These are phyloP conservation scores for Rutidosis leptorrhynchoides DNA, from an alignment of 129 eudicot genomes.

Conservation along the genomic window DNA sequence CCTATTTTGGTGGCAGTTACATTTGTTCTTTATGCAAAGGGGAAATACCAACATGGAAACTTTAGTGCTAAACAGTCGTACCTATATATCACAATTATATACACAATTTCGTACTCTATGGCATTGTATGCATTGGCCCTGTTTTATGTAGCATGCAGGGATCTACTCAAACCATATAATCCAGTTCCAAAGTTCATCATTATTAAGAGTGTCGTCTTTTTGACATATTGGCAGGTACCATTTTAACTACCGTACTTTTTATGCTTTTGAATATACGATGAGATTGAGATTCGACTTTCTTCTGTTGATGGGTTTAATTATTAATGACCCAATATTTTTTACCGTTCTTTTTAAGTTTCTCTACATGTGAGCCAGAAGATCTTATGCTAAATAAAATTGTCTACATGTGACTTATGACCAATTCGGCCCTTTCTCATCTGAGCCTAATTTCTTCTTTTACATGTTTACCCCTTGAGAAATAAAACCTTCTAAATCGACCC, in stretches of 20 bases:
- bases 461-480: not conserved
- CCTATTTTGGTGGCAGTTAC: slow-evolving; percentile 81
- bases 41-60: slow-evolving; percentile 87
- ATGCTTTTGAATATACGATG: not conserved
- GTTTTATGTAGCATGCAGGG: slow-evolving; percentile 92
- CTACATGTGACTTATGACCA: not conserved
- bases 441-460: not conserved
- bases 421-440: not conserved
- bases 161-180: slow-evolving; percentile 85
- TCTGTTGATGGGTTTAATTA: not conserved
- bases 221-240: slow-evolving; percentile 96
- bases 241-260: not conserved
- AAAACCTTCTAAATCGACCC: not conserved
- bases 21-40: slow-evolving; percentile 73
- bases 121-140: slow-evolving; percentile 91
- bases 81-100: slow-evolving; percentile 84
- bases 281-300: not conserved
- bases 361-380: not conserved
- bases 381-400: not conserved
- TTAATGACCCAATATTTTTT: not conserved
- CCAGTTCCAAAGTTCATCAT: slow-evolving; percentile 95
- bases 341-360: too few relatives aligned
- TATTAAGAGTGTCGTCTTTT: slow-evolving; percentile 84
- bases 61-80: slow-evolving; percentile 83
- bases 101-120: slow-evolving; percentile 79